Base-by-base conservation (phyloP, 2,329 filamentous ascomycete species). In the Aspergillus alliaceus region DNA sequence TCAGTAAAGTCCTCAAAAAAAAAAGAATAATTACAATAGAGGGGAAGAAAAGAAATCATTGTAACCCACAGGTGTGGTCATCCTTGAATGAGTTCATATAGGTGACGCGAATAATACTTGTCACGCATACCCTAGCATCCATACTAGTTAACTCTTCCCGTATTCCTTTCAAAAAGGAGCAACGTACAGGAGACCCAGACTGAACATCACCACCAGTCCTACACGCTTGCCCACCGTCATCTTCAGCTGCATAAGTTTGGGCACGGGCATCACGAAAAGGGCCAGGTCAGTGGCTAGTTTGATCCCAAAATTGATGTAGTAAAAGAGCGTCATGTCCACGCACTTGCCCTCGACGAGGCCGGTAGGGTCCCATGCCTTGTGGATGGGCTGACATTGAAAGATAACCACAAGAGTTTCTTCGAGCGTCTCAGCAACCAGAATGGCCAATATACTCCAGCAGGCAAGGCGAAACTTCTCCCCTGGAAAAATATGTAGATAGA, bases 331-430 rank as follows among this genome's bases (percentile, higher is more conserved):
- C 15, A 65, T 53, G 7, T 54, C 11, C 6, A 66, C 39, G 9
- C 64, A 66, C 25, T 53, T 53, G 4, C 64, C 64, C 1, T 55
- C 27, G 3, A 56, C 40, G 1, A 18, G 7, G n/a, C 53, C 57
- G 0, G 59, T 54, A 1, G 58, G 48, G 35, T 62, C 61, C 64
- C 64, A 66, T 4, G 63, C 63, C 44, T 60, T 65, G 20, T 53
- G 35, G 20, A 66, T 42, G 3, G 64, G 64, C 9, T n/a, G 53
- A 25, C 64, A 66, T 40, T 66, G 64, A 22, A 66, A 64, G 18
- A 64, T 59, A 80, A 84, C 20, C 87, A 93, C 67, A 84, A 89
- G 40, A 87, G 88, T 18, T 86, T 92, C 1, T 82, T 90, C 5
- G 87, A 89, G 68, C 82, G 85, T 1, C 87, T 87, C 69, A 79